Percentiles rank a stretch among this genome's conserved stretches.
Evolutionary conservation across 768 basidiomycete genomes (phyloP).

Genomic region (Boletus fagicola): DNA sequence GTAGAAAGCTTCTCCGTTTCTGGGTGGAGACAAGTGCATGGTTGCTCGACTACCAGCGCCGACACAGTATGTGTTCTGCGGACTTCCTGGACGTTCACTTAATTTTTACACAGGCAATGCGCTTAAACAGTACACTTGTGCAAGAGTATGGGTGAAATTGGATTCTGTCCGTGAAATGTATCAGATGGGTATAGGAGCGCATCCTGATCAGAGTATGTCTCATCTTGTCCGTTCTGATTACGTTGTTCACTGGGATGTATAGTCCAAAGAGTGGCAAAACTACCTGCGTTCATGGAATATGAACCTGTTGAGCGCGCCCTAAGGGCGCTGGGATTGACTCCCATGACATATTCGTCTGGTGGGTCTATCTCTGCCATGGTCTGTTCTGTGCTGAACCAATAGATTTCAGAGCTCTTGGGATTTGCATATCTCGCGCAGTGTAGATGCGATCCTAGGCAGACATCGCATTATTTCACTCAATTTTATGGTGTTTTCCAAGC

Average conservation of each 20-base stretch:
- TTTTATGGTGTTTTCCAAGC: conserved; percentile 50
- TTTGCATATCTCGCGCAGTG: conserved; percentile 81
- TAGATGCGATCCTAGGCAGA: conserved; percentile 71
- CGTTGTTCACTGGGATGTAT: conserved; percentile 14
- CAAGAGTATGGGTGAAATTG: conserved; percentile 48
- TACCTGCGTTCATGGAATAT: conserved; percentile 41
- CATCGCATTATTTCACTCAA: conserved; percentile 60
- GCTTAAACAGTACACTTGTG: conserved; percentile 44
- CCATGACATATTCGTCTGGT: conserved; percentile 66
- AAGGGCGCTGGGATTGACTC: conserved; percentile 61
- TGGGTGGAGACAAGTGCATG: conserved; percentile 79
- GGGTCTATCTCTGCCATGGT: conserved; percentile 11
- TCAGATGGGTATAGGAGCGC: conserved; percentile 70
- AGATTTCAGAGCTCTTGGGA: conserved; percentile 56
- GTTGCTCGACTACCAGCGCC: conserved; percentile 55
- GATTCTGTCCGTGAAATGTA: conserved; percentile 68
- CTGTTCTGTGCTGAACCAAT: conserved; percentile 4
- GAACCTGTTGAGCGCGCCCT: conserved; percentile 41
- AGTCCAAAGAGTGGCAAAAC: conserved; percentile 57
- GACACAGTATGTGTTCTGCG: conserved; percentile 37
- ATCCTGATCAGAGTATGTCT: conserved; percentile 69
- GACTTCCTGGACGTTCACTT: conserved; percentile 11
- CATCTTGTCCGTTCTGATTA: background rate
- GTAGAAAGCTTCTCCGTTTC: conserved; percentile 66
- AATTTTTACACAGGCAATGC: conserved; percentile 37